Evolutionary conservation across 1,284 basidiomycete genomes (phyloP), one percentile per base, ranked within the genome.

Genomic region (Mycocalia duriaeana): DNA sequence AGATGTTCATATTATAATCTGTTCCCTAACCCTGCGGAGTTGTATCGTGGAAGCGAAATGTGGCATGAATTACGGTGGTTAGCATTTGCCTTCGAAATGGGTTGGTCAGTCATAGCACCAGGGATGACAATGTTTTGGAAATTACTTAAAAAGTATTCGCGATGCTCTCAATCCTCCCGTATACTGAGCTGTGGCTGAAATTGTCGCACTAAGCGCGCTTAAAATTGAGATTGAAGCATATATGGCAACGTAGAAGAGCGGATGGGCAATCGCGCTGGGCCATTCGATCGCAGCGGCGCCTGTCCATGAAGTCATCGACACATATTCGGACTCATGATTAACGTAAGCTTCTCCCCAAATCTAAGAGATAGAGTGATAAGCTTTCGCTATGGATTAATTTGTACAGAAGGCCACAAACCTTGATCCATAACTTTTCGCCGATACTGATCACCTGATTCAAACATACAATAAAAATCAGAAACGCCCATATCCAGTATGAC

Each of bases 341-440:
- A 55, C 63, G 53, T 85, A 83, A 0, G 81, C 82, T 48, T 77
- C 71, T 19, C 81, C 81, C 82, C 82, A 86, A 18, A 68, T 69
- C 79, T 81, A n/a, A n/a, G n/a, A n/a, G n/a, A n/a, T n/a, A n/a
- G n/a, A n/a, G n/a, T n/a, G n/a, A n/a, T n/a, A n/a, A n/a, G n/a
- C n/a, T n/a, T n/a, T n/a, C n/a, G n/a, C n/a, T n/a, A n/a, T n/a
- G n/a, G n/a, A n/a, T n/a, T n/a, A n/a, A n/a, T n/a, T n/a, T n/a
- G n/a, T n/a, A n/a, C n/a, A n/a, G n/a, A n/a, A n/a, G n/a, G n/a
- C n/a, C n/a, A n/a, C n/a, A n/a, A n/a, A 86, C 78, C 71, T 78
- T 88, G 53, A 91, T 82, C 87, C 89, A 91, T 8, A 83, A 52
- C 58, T 82, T 86, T 60, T 86, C 83, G 39, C 64, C 66, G 6